Evolutionary conservation across 352 stramenopile species (phyloP), one percentile per base, ranked within the genome.

Genomic region (Globisporangium echinulatum): DNA sequence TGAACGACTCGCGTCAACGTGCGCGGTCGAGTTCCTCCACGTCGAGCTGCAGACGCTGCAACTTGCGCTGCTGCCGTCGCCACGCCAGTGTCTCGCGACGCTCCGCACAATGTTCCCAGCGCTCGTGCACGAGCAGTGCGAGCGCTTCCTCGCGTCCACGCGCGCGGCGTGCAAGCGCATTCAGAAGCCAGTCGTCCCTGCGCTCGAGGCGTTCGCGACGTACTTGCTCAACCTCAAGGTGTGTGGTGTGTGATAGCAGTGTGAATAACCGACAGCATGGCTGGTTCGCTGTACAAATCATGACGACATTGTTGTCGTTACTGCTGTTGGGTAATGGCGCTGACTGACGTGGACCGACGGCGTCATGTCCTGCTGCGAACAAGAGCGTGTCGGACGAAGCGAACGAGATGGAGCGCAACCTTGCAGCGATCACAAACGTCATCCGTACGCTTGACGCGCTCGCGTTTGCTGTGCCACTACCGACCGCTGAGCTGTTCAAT

Each of bases 141-240:
- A 75, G 3, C 17, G 68, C 11, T 86, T 90, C 48, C 65, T 85
- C 0, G 52, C 48, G 0, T 86, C 80, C 55, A 63, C 85, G 38
- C 47, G 67, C 25, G 43, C 46, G 0, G 72, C 75, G 2, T 76
- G 67, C 36, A 58, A 46, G 4, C 83, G 73, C 17, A 82, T 87
- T 19, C 70, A 87, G 51, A 85, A 80, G 37, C 77, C 80, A 0
- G 44, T 67, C 17, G 37, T 51, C 5, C 46, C 52, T 2, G 58
- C 72, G 19, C 38, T 90, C 19, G 64, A 74, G 10, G 54, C 59
- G 0, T 88, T 90, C 52, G 67, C 71, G 25, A 72, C 10, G 14
- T 90, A 88, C 52, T 69, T 90, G 14, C 17, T 87, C 5, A 62
- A 85, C 48, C 54, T 90, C 17, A 70, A 68, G 71, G 74, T 84